phyloP scores from a whole-genome alignment of 306 rosid genomes.

The Vicia faba region DNA sequence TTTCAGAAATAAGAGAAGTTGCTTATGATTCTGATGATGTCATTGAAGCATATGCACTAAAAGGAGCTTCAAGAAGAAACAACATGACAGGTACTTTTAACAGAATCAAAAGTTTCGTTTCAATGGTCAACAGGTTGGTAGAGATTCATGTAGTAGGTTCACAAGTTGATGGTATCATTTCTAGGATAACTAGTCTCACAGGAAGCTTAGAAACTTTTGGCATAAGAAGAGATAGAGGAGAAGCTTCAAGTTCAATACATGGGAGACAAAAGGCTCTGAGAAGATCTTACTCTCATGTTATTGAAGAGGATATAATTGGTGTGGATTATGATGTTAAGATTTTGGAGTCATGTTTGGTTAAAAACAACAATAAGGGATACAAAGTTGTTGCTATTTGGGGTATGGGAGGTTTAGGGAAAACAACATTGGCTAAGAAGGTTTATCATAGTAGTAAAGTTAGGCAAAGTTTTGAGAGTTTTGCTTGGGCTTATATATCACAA shows the following conservation, averaged over 20 bases:
- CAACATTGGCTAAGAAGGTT: slow-evolving; percentile 57
- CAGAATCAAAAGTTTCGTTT: slow-evolving; percentile 39
- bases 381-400: slow-evolving; percentile 56
- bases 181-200: slow-evolving; percentile 37
- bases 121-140: slow-evolving; percentile 20
- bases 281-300: slow-evolving; percentile 51
- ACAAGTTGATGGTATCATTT: slow-evolving; percentile 36
- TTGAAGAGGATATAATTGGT: slow-evolving; percentile 56
- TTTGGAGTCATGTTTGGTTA: slow-evolving; percentile 41
- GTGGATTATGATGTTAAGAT: slow-evolving; percentile 42
- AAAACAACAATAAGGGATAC: slow-evolving; percentile 4
- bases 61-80: slow-evolving; percentile 37
- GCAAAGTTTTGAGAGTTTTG: slow-evolving; percentile 44
- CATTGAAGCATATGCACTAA: slow-evolving; percentile 43
- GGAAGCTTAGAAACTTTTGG: slow-evolving; percentile 36
- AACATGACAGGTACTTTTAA: slow-evolving; percentile 5
- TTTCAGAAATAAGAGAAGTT: slow-evolving; percentile 57
- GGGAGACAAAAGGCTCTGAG: slow-evolving; percentile 43
- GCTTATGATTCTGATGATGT: slow-evolving; percentile 60
- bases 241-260: slow-evolving; percentile 32
- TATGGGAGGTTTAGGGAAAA: slow-evolving; percentile 69
- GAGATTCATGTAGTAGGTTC: slow-evolving; percentile 37
- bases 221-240: slow-evolving; percentile 35
- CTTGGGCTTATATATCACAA: slow-evolving; percentile 66
- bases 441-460: slow-evolving; percentile 41